Base-by-base conservation (phyloP, 768 basidiomycete genomes). In the Termitomyces sp. region DNA sequence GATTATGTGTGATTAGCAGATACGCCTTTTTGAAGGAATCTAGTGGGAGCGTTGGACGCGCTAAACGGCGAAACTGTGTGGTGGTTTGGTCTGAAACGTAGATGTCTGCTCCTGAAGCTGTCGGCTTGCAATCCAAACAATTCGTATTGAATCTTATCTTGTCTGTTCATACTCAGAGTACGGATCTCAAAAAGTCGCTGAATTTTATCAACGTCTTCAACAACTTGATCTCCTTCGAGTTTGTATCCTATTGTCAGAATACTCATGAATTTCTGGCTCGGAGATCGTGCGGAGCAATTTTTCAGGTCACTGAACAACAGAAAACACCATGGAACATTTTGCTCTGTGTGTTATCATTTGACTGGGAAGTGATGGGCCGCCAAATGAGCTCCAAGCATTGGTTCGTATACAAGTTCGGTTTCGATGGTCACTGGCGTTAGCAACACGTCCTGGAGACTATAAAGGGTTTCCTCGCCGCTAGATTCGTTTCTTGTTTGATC, bases 21-120 rank as follows among this genome's bases (percentile, higher is more conserved):
- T 52, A 42, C 28, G 6, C 33, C 55, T 41, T 42, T 37, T 44
- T 28, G 19, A 14, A 30, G 41, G 30, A 30, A 28, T 54, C 12
- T 51, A 41, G 31, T 50, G 10, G 35, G 56, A 28, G 41, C 30
- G 42, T 46, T 17, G 26, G 21, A 37, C 55, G 59, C 52, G 46
- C 47, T 50, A 1, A 59, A 45, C 11, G 38, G 26, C 38, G 38
- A 50, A 50, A 19, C 45, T 35, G 60, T 53, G 23, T 38, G 5
- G 54, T 62, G 19, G 37, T 31, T 6, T 23, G 23, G 50, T 54
- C 47, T 57, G 59, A 54, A 53, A 62, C 61, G 61, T 62, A 51
- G 58, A 50, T 60, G 56, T 57, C 23, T 57, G 38, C 14, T 47
- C 33, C 55, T 10, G 33, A 38, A 28, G 60, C 26, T 33, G 23